Evolutionary conservation across 441 rosid genomes (phyloP), one percentile per base, ranked within the genome.

Genomic region (Omphalea diandra): DNA sequence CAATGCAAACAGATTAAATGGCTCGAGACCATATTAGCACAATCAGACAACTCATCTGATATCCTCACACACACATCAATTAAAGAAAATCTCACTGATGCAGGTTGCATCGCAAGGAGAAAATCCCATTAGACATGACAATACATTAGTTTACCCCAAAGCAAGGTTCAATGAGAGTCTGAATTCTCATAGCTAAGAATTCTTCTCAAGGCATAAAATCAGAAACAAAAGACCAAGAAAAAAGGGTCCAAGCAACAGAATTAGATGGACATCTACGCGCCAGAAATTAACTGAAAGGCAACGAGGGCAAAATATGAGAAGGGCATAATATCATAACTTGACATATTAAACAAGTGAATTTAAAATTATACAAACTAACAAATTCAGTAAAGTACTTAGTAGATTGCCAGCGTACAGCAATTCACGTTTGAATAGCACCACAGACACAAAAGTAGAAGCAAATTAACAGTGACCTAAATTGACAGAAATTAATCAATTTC

Each of bases 371-470:
- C n/a, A n/a, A 38, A 31, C 18, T 54, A 53, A 49, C 54, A 53
- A 14, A n/a, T n/a, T n/a, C 24, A 66, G 15, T 67, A 11, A 27
- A 14, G n/a, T n/a, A n/a, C n/a, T n/a, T 4, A 43, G 54, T 40
- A n/a, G 29, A 56, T 15, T 32, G 5, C 53, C 26, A 56, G 55
- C 1, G 2, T 29, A 32, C 14, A 46, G 15, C 31, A 59, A 38
- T 55, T 56, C 57, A 64, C 18, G 59, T 59, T 54, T 66, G 71
- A 67, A 24, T 40, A 65, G 65, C 56, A 46, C 4, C 46, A 22
- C 10, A 41, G 15, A 50, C 4, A 60, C 58, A 61, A 33, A 38
- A 14, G 56, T 44, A 44, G 47, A 53, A 9, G 49, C 60, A 53
- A 12, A 32, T 15, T 27, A 33, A 20, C 27, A 63, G 69, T 1